A percentile compares a stretch with the other conserved stretches of the same genome.
Conservation (phyloP, 257 asterid species). For the Echites panduratus region DNA sequence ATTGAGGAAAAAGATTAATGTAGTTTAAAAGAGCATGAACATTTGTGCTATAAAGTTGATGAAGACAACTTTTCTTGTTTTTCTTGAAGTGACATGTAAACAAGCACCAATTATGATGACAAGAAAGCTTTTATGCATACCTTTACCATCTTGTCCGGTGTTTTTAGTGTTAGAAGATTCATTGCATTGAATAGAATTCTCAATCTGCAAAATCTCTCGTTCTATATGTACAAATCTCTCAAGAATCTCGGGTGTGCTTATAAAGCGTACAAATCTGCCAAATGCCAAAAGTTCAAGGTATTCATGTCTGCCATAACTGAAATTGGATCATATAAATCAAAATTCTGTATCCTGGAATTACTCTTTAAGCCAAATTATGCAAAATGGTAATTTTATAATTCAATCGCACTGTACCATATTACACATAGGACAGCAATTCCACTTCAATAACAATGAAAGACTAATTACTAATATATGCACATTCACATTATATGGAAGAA, state of each 20-base stretch:
- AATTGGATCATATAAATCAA: background rate
- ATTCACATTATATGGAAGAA: background rate
- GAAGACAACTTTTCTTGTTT: background rate
- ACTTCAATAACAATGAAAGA: background rate
- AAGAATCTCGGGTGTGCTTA: conserved; percentile 83
- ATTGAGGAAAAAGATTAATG: too few relatives aligned
- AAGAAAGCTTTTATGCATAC: conserved; percentile 20
- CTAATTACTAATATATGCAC: too few relatives aligned
- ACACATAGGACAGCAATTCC: background rate
- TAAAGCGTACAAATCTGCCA: conserved; percentile 78
- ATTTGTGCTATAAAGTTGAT: too few relatives aligned
- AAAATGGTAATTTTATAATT: background rate
- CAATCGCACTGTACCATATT: background rate
- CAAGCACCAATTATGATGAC: background rate
- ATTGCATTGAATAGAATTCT: conserved; percentile 51
- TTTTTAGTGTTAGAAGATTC: conserved; percentile 31
- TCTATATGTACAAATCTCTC: conserved; percentile 69
- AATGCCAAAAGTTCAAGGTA: conserved; percentile 1
- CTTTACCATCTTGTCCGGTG: conserved; percentile 36
- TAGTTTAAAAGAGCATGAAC: too few relatives aligned
- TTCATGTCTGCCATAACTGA: background rate
- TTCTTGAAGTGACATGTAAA: background rate
- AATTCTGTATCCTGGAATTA: background rate
- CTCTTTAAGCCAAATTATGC: background rate
- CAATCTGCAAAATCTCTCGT: conserved; percentile 70